These are phyloP conservation scores for Zygoascus tannicola DNA, from an alignment of 805 yeast genomes.

Conservation along the genomic window DNA sequence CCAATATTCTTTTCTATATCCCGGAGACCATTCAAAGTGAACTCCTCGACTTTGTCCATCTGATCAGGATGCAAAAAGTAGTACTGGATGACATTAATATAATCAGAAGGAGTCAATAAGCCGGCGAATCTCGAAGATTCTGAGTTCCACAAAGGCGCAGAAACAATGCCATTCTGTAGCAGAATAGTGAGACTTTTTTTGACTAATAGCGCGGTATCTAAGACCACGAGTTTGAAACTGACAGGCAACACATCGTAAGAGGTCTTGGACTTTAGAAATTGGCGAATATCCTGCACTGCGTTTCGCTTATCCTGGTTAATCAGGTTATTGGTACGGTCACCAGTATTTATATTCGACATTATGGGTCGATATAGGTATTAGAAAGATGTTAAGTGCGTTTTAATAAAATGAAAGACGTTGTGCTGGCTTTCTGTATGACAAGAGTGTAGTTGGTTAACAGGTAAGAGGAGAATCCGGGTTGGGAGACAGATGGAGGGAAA, in stretches of 20 bases:
- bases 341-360: too few relatives aligned
- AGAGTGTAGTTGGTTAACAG: too few relatives aligned
- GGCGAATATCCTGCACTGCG: slow-evolving; percentile 51
- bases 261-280: slow-evolving; percentile 79
- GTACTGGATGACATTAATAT: slow-evolving; percentile 89
- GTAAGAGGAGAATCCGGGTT: too few relatives aligned
- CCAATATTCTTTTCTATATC: slow-evolving; percentile 85
- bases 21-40: slow-evolving; percentile 74
- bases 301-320: slow-evolving; percentile 27
- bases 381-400: too few relatives aligned
- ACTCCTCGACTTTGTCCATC: slow-evolving; percentile 75
- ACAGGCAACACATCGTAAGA: slow-evolving; percentile 97
- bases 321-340: background rate
- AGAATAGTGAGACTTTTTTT: slow-evolving; percentile 85
- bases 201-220: slow-evolving; percentile 83
- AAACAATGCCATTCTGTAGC: slow-evolving; percentile 86
- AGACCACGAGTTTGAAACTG: slow-evolving; percentile 80
- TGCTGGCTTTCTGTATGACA: too few relatives aligned
- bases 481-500: too few relatives aligned
- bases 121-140: slow-evolving; percentile 89
- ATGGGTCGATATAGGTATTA: too few relatives aligned
- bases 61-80: slow-evolving; percentile 80
- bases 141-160: slow-evolving; percentile 96
- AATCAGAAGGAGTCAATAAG: slow-evolving; percentile 81
- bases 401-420: too few relatives aligned